A percentile compares a stretch with the other conserved stretches of the same genome.
phyloP scores from a whole-genome alignment of 345 rosid genomes.

The Isatis tinctoria region DNA sequence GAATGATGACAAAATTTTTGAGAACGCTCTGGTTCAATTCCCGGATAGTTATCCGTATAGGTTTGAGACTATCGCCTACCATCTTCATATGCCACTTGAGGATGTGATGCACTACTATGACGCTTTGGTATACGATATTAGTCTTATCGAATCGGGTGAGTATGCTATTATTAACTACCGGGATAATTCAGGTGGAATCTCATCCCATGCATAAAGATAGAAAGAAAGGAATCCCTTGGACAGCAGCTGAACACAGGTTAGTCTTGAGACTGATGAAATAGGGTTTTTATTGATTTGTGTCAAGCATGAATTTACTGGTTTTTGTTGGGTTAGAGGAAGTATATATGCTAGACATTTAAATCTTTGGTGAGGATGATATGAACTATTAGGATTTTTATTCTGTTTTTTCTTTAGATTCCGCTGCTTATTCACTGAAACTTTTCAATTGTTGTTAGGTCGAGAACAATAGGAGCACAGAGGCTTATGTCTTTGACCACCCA shows the following conservation, averaged over 20 bases:
- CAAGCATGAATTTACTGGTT: background rate
- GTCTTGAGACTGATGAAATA: background rate
- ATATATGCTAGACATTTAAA: background rate
- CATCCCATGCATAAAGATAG: slow-evolving; percentile 29
- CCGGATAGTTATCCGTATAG: slow-evolving; percentile 44
- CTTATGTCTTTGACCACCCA: slow-evolving; percentile 71
- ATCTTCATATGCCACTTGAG: slow-evolving; percentile 30
- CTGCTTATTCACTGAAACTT: background rate
- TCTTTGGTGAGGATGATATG: no score
- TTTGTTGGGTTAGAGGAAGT: background rate
- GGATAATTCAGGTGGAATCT: slow-evolving; percentile 27
- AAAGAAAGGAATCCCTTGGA: slow-evolving; percentile 54
- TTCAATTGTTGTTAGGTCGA: slow-evolving; percentile 43
- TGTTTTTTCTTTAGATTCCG: background rate
- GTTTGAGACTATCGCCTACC: slow-evolving; percentile 39
- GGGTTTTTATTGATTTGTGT: background rate
- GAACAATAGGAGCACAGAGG: slow-evolving; percentile 69
- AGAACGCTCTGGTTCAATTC: slow-evolving; percentile 37
- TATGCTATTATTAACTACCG: slow-evolving; percentile 36
- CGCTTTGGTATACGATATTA: slow-evolving; percentile 44
- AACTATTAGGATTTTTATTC: background rate
- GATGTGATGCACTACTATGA: slow-evolving; percentile 49
- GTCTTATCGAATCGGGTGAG: slow-evolving; percentile 50
- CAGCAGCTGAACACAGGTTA: slow-evolving; percentile 5
- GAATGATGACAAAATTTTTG: slow-evolving; percentile 45